Percentiles rank a stretch among this genome's conserved stretches.
Evolutionary conservation across 345 rosid species (phyloP).

Genomic region (Boechera stricta): DNA sequence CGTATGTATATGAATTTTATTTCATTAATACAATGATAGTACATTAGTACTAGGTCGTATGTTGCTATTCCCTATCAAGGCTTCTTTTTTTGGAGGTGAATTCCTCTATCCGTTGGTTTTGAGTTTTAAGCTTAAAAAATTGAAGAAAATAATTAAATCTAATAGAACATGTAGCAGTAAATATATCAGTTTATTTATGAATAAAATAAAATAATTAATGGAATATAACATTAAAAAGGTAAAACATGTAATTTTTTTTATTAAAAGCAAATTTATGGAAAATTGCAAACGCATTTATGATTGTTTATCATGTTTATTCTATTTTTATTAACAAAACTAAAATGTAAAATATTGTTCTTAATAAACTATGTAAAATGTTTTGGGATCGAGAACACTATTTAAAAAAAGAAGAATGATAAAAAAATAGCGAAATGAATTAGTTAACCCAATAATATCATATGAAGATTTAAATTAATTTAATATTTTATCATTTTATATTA

Average conservation of each 20-base stretch:
- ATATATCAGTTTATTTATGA: neutral
- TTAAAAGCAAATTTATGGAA: neutral
- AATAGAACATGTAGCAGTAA: neutral
- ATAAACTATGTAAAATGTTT: neutral
- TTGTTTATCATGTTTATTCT: neutral
- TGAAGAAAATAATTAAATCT: neutral
- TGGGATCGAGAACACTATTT: neutral
- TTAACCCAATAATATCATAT: neutral
- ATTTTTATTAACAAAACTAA: neutral
- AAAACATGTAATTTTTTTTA: neutral
- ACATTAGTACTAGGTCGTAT: neutral
- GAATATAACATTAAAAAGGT: neutral
- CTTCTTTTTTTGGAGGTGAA: neutral
- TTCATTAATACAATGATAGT: too few species aligned
- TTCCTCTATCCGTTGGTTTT: neutral
- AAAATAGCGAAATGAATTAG: neutral
- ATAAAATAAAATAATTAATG: neutral
- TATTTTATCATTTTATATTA: neutral
- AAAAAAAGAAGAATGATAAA: neutral
- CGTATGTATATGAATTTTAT: neutral
- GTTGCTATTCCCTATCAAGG: neutral
- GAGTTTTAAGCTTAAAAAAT: neutral
- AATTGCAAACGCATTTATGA: neutral
- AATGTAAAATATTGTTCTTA: neutral
- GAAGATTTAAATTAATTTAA: neutral